A percentile compares a stretch with the other conserved stretches of the same genome.
Evolutionary conservation across 345 rosid genomes (phyloP).

Genomic region (Linum tenue): DNA sequence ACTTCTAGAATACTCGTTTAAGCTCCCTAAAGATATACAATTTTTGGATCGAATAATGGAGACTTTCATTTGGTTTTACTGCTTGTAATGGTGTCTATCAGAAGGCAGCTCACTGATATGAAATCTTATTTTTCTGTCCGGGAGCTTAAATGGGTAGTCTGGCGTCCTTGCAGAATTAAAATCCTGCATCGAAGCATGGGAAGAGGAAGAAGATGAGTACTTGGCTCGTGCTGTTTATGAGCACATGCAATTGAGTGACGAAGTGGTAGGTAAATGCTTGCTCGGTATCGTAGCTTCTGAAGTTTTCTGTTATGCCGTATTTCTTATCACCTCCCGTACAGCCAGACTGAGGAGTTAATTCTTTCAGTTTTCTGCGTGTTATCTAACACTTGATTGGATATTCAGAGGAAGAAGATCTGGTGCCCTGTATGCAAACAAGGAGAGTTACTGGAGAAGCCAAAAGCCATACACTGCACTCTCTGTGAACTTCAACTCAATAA

Average conservation of each 20-base stretch:
- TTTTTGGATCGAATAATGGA: too few relatives aligned
- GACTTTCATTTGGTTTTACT: too few relatives aligned
- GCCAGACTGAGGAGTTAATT: too few relatives aligned
- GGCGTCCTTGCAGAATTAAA: constrained; percentile 32
- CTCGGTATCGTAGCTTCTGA: too few relatives aligned
- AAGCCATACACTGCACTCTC: constrained; percentile 43
- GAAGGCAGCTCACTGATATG: too few relatives aligned
- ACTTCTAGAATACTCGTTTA: too few relatives aligned
- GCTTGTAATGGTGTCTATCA: too few relatives aligned
- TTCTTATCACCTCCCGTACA: too few relatives aligned
- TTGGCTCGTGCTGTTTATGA: constrained; percentile 65
- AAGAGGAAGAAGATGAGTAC: constrained; percentile 80
- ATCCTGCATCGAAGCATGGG: constrained; percentile 44
- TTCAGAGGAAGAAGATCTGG: constrained; percentile 42
- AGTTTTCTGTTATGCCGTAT: too few relatives aligned
- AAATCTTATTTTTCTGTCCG: neutral
- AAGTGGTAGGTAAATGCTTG: constrained; percentile 35
- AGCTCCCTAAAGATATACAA: too few relatives aligned
- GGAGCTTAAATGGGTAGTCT: constrained; percentile 16
- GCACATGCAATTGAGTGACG: constrained; percentile 60
- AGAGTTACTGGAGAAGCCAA: constrained; percentile 51
- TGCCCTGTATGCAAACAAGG: constrained; percentile 88
- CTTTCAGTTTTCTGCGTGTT: neutral
- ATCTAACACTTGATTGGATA: neutral
- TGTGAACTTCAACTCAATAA: constrained; percentile 65